Conservation (phyloP, 2,329 filamentous ascomycete genomes). For the Ophiostoma sp. region DNA sequence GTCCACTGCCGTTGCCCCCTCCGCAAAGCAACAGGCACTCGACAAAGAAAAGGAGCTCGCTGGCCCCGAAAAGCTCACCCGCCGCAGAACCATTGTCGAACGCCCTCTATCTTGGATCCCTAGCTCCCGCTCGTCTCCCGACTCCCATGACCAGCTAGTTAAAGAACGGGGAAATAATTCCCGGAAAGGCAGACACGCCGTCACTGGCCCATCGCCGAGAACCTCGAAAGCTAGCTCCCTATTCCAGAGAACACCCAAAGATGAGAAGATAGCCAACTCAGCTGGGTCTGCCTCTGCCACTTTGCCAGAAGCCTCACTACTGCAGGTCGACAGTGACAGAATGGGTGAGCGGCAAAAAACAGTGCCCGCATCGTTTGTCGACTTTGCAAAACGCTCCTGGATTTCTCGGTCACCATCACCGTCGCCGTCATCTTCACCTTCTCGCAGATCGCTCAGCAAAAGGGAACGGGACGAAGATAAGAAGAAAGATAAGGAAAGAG, state of each 20-base stretch:
- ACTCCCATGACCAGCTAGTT: slow-evolving; percentile 33
- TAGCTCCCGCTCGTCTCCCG: slow-evolving; percentile 40
- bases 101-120: slow-evolving; percentile 50
- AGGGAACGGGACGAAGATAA: slow-evolving; percentile 20
- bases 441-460: slow-evolving; percentile 9
- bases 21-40: slow-evolving; percentile 8
- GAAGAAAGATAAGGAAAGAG: slow-evolving; percentile 16
- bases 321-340: slow-evolving; percentile 16
- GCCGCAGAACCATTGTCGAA: slow-evolving; percentile 45
- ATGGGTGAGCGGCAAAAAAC: slow-evolving; percentile 29
- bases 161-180: slow-evolving; percentile 26
- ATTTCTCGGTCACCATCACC: slow-evolving; percentile 45
- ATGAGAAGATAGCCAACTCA: slow-evolving; percentile 15
- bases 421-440: slow-evolving; percentile 35
- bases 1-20: slow-evolving; percentile 13
- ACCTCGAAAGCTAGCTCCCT: neutral
- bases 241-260: slow-evolving; percentile 10
- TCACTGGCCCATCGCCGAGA: neutral
- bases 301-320: slow-evolving; percentile 9
- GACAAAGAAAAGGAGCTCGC: slow-evolving; percentile 24
- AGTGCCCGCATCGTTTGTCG: slow-evolving; percentile 44
- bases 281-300: slow-evolving; percentile 14
- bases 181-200: neutral
- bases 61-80: slow-evolving; percentile 33
- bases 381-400: slow-evolving; percentile 49